phyloP scores from a whole-genome alignment of 1,139 yeast species.

The Suhomyces bokatorum region DNA sequence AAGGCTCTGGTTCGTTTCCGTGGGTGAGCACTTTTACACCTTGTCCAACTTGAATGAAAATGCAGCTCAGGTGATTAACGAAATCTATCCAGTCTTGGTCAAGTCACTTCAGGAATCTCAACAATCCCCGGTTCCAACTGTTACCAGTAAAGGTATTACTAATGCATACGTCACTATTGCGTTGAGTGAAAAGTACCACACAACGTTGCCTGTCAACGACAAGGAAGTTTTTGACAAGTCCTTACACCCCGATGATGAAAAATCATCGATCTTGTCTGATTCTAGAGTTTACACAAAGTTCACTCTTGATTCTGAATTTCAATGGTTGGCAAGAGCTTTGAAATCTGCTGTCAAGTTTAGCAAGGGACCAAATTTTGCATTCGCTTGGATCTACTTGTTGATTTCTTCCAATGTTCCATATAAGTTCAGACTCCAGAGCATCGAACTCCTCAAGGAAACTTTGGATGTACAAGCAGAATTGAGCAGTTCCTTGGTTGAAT shows the following conservation, averaged over 20 bases:
- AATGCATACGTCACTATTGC: constrained; percentile 48
- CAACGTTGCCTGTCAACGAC: constrained; percentile 13
- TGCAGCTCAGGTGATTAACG: constrained; percentile 15
- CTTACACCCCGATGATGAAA: constrained; percentile 34
- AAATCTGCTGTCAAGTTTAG: constrained; percentile 17
- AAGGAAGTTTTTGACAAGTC: constrained; percentile 24
- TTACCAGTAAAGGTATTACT: constrained; percentile 49
- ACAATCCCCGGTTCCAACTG: constrained; percentile 49
- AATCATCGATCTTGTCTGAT: constrained; percentile 46
- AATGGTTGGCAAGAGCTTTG: constrained; percentile 55
- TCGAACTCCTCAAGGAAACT: constrained; percentile 26
- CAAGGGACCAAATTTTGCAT: constrained; percentile 22
- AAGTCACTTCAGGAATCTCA: constrained; percentile 45
- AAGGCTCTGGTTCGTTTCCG: constrained; percentile 64
- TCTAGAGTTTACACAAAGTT: constrained; percentile 53
- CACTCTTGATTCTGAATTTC: constrained; percentile 40
- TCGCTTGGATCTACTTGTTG: constrained; percentile 46
- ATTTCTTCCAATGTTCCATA: constrained; percentile 39
- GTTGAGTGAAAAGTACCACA: constrained; percentile 11
- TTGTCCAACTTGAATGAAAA: constrained; percentile 3
- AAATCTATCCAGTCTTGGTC: constrained; percentile 32
- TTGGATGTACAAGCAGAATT: constrained; percentile 19
- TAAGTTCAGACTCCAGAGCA: constrained; percentile 32
- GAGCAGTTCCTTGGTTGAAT: constrained; percentile 19
- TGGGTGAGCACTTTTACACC: constrained; percentile 34